A percentile compares a stretch with the other conserved stretches of the same genome.
Evolutionary conservation across 306 rosid species (phyloP).

Genomic region (Acacia confusa): DNA sequence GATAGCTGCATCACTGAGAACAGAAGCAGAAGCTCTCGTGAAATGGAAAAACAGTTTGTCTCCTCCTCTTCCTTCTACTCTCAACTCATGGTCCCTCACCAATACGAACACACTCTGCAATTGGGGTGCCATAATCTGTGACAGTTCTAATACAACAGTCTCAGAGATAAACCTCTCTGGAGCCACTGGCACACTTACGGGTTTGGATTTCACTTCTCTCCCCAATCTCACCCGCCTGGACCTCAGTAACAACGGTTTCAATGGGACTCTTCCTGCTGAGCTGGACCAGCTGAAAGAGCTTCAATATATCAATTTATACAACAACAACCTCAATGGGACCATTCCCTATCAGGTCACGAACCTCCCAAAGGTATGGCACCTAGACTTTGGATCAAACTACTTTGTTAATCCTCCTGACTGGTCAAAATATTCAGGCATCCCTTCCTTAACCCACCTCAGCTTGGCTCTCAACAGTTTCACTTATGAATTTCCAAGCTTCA

Average conservation of each 20-base stretch:
- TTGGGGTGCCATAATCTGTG: constrained; percentile 57
- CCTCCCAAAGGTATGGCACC: constrained; percentile 56
- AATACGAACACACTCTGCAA: constrained; percentile 51
- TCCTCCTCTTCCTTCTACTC: constrained; percentile 34
- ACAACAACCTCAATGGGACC: constrained; percentile 44
- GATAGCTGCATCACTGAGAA: constrained; percentile 44
- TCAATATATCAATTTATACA: constrained; percentile 41
- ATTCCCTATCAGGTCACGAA: constrained; percentile 57
- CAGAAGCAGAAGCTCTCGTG: constrained; percentile 65
- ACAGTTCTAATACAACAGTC: constrained; percentile 36
- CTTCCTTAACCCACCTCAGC: constrained; percentile 45
- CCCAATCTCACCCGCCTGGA: constrained; percentile 48
- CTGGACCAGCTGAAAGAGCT: constrained; percentile 52
- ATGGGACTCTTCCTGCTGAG: constrained; percentile 44
- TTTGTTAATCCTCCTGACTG: constrained; percentile 43
- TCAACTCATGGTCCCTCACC: constrained; percentile 57
- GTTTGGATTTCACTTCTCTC: constrained; percentile 44
- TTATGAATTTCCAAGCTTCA: constrained; percentile 52
- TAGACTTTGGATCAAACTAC: constrained; percentile 51
- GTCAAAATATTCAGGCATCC: constrained; percentile 51
- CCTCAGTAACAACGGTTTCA: constrained; percentile 46
- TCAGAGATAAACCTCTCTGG: constrained; percentile 40
- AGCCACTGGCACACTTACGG: constrained; percentile 35
- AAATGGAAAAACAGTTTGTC: constrained; percentile 57
- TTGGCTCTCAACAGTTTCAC: constrained; percentile 20